These are phyloP conservation scores for Euphorbia peplus DNA, from an alignment of 345 rosid genomes.

Conservation along the genomic window DNA sequence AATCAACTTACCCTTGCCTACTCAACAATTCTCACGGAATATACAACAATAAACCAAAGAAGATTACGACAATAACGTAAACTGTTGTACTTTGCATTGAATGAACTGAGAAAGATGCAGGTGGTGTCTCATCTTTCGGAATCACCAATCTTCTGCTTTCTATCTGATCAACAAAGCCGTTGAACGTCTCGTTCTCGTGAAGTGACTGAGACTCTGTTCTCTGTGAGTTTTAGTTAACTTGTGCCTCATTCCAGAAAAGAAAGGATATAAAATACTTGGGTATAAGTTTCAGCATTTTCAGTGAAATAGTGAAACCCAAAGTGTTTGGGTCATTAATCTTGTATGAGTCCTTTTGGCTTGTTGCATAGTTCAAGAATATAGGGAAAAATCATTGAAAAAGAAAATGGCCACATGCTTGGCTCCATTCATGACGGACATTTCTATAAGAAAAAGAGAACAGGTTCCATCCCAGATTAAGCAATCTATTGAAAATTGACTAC, in stretches of 20 bases:
- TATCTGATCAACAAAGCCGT: constrained; percentile 21
- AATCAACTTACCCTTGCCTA: constrained; percentile 31
- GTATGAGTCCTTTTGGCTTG: background rate
- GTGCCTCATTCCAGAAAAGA: constrained; percentile 26
- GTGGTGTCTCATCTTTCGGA: constrained; percentile 23
- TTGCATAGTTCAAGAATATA: background rate
- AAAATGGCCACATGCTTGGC: background rate
- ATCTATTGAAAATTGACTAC: too few relatives aligned
- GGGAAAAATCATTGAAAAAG: background rate
- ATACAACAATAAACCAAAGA: constrained; percentile 33
- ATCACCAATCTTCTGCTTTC: constrained; percentile 14
- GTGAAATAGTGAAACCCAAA: too few relatives aligned
- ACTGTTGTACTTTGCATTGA: constrained; percentile 10
- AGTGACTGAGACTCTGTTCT: constrained; percentile 22
- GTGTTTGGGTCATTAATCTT: background rate
- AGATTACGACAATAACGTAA: constrained; percentile 35
- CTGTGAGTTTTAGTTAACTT: constrained; percentile 25
- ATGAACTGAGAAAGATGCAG: constrained; percentile 18
- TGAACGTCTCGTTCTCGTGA: constrained; percentile 16
- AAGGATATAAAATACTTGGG: background rate
- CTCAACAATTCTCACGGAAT: constrained; percentile 33
- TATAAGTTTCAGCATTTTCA: background rate
- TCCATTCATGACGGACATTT: background rate
- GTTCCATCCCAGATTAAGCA: too few relatives aligned
- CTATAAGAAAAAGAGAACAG: too few relatives aligned